phyloP scores from a whole-genome alignment of 495 filamentous ascomycete genomes.

The Pyrenopolyporus hunteri region DNA sequence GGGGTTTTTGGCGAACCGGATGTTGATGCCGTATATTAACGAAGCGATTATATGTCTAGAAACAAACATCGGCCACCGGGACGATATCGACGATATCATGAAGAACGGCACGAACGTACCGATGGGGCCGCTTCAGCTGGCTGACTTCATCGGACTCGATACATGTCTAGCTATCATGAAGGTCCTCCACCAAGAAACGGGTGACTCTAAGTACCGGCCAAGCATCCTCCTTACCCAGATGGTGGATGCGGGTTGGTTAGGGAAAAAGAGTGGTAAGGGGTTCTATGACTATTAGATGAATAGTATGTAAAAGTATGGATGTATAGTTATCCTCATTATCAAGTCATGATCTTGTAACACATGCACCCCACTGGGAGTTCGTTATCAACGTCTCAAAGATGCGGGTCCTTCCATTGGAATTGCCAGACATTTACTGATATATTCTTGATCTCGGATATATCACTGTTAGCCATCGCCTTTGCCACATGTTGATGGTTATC shows the following conservation, averaged over 20 bases:
- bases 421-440: no score
- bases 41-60: slow-evolving; percentile 97
- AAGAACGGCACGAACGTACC: slow-evolving; percentile 98
- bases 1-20: slow-evolving; percentile 94
- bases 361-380: no score
- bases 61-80: slow-evolving; percentile 83
- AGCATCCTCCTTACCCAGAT: slow-evolving; percentile 85
- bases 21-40: slow-evolving; percentile 99
- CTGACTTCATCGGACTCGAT: slow-evolving; percentile 97
- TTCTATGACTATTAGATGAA: slow-evolving; percentile 80
- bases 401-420: no score
- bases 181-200: slow-evolving; percentile 88
- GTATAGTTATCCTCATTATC: background rate
- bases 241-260: slow-evolving; percentile 98
- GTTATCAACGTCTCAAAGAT: no score
- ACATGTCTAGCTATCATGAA: slow-evolving; percentile 98
- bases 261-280: slow-evolving; percentile 96
- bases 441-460: background rate
- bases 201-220: slow-evolving; percentile 93
- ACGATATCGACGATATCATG: slow-evolving; percentile 97
- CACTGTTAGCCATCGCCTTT: no score
- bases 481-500: no score
- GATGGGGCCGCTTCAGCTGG: slow-evolving; percentile 93
- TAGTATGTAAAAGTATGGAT: background rate
- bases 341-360: no score